Evolutionary conservation across 768 basidiomycete species (phyloP).

Genomic region (Xanthoconium purpureum): DNA sequence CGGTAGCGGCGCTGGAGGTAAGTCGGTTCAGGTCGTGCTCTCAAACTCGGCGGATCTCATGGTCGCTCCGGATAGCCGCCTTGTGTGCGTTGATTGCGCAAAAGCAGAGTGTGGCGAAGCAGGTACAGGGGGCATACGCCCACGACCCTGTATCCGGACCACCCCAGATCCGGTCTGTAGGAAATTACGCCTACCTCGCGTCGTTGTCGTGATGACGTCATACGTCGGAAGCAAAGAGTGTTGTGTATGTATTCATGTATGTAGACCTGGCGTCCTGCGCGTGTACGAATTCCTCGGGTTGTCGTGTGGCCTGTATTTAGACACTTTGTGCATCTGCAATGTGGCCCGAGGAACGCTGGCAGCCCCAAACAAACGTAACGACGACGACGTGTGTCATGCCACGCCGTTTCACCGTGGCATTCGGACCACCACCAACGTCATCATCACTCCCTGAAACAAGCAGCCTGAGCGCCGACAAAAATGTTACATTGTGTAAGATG

Average conservation of each 20-base stretch:
- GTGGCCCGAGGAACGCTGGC: not conserved
- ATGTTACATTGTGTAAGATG: conserved; percentile 7
- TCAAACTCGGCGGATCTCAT: not conserved
- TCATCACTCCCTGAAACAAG: not conserved
- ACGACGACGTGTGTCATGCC: not conserved
- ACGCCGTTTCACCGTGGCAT: conserved; percentile 5
- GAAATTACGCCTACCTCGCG: conserved; percentile 12
- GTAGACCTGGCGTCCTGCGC: not conserved
- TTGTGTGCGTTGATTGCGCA: conserved; percentile 64
- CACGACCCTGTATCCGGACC: conserved; percentile 2
- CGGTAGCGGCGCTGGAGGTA: conserved; percentile 96
- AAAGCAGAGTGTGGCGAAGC: conserved; percentile 20
- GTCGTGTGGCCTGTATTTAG: not conserved
- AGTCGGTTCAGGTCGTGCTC: conserved; percentile 25
- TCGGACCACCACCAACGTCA: not conserved
- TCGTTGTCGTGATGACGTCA: conserved; percentile 22
- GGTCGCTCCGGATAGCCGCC: conserved; percentile 54
- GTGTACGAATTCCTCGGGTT: conserved; percentile 6
- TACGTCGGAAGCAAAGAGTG: not conserved
- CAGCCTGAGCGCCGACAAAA: not conserved
- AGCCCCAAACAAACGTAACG: not conserved
- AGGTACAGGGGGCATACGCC: conserved; percentile 1
- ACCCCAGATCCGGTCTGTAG: conserved; percentile 14
- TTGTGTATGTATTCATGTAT: conserved; percentile 15
- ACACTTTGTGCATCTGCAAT: not conserved